Evolutionary conservation across 768 basidiomycete genomes (phyloP).

Genomic region (Leccinum subgranulosum): DNA sequence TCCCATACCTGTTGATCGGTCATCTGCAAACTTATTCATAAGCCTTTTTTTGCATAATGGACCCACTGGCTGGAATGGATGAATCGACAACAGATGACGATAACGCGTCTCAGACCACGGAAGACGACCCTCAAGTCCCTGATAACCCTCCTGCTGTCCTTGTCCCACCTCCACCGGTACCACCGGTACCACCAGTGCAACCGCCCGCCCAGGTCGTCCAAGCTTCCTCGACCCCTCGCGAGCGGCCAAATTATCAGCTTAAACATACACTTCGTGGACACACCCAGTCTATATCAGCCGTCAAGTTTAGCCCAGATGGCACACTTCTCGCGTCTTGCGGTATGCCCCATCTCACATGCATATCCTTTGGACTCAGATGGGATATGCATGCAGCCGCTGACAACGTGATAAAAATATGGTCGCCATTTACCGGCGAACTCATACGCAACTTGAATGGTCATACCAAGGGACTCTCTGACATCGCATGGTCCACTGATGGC

Average conservation of each 20-base stretch:
- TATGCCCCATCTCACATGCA: conserved; percentile 37
- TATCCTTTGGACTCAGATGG: neutral
- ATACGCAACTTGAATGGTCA: conserved; percentile 74
- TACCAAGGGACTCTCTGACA: conserved; percentile 80
- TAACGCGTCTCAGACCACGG: conserved; percentile 78
- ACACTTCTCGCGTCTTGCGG: conserved; percentile 83
- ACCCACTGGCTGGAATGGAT: conserved; percentile 29
- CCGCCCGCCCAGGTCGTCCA: conserved; percentile 31
- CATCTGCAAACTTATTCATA: neutral
- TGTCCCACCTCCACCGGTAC: conserved; percentile 32
- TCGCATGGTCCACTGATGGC: conserved; percentile 86
- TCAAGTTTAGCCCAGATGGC: conserved; percentile 92
- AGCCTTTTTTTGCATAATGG: conserved; percentile 8
- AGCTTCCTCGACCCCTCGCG: conserved; percentile 37
- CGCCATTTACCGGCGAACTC: conserved; percentile 74
- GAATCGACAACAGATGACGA: conserved; percentile 55
- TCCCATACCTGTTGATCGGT: neutral
- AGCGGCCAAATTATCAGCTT: conserved; percentile 65
- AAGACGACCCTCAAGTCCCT: conserved; percentile 79
- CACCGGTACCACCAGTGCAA: conserved; percentile 24
- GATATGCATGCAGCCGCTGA: conserved; percentile 61
- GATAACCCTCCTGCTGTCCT: conserved; percentile 49
- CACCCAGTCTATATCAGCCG: conserved; percentile 77
- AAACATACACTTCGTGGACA: conserved; percentile 73
- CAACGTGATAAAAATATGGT: conserved; percentile 78